Percentiles rank a stretch among this genome's conserved stretches.
Conservation (phyloP, 768 basidiomycete species). For the Podaxis sp. region DNA sequence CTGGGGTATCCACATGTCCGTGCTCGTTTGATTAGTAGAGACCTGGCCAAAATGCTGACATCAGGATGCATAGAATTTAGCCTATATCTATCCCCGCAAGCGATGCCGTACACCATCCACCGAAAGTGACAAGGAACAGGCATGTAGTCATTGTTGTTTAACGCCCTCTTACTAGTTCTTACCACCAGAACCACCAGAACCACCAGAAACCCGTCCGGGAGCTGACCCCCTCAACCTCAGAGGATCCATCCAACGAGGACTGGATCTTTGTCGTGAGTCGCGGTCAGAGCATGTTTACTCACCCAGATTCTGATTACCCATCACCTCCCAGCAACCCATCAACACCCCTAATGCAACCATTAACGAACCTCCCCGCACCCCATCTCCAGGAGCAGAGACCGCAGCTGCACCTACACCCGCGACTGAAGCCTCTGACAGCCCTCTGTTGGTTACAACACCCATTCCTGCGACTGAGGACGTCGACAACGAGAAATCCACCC, state of each 20-base stretch:
- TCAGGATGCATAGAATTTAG: conserved; percentile 37
- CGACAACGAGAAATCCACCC: neutral
- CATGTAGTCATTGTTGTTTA: neutral
- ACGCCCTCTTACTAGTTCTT: neutral
- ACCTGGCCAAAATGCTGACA: neutral
- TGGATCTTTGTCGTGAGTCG: conserved; percentile 9
- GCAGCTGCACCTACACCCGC: conserved; percentile 6
- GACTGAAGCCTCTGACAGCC: conserved; percentile 2
- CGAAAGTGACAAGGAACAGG: conserved; percentile 18
- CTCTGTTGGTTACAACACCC: neutral
- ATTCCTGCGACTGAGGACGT: neutral
- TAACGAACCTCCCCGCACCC: conserved; percentile 25
- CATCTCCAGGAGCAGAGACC: conserved; percentile 22
- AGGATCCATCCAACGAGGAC: conserved; percentile 5
- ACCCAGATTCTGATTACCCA: too few relatives aligned
- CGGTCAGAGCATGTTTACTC: neutral
- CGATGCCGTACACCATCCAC: conserved; percentile 34
- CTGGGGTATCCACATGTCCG: conserved; percentile 47
- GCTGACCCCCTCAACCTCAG: neutral
- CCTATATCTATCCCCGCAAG: conserved; percentile 46
- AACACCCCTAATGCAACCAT: conserved; percentile 14
- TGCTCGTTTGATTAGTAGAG: neutral
- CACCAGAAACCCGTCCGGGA: neutral
- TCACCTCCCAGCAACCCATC: neutral
- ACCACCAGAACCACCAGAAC: neutral